Conservation (phyloP, 108 stramenopile species). For the Mediolabrus comicus region DNA sequence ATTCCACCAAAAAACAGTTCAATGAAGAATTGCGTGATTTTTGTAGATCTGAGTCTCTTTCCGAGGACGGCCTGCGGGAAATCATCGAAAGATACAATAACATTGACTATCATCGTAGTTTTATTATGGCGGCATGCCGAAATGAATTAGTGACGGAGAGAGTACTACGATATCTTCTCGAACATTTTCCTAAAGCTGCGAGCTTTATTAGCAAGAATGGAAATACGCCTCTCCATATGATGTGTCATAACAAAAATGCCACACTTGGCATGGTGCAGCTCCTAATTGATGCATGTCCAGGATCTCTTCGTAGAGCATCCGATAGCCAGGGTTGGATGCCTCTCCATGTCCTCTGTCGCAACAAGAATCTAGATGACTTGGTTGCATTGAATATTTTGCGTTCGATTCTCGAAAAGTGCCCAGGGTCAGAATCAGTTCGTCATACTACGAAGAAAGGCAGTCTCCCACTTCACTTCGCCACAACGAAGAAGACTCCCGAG, state of each 20-base stretch:
- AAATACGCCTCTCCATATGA: too few relatives aligned
- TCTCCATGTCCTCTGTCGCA: neutral
- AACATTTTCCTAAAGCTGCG: neutral
- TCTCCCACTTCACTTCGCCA: neutral
- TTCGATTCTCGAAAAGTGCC: neutral
- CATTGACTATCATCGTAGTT: too few relatives aligned
- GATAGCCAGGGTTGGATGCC: neutral
- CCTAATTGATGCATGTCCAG: neutral
- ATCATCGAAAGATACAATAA: too few relatives aligned
- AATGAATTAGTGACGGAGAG: neutral
- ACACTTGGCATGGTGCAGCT: neutral
- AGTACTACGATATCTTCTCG: constrained; percentile 2
- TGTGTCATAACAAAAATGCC: too few relatives aligned
- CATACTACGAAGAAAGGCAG: neutral
- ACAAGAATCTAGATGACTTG: neutral
- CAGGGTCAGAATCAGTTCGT: neutral
- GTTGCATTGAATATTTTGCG: neutral
- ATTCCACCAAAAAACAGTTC: too few relatives aligned
- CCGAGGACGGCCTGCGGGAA: too few relatives aligned
- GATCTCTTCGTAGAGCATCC: neutral
- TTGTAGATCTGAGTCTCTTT: too few relatives aligned
- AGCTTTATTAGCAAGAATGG: neutral
- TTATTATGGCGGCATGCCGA: neutral
- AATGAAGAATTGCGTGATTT: too few relatives aligned
- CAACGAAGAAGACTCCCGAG: neutral